Percentiles rank a stretch among this genome's conserved stretches.
Evolutionary conservation across 805 yeast genomes (phyloP).

Genomic region (Lipomyces yamanashiensis): DNA sequence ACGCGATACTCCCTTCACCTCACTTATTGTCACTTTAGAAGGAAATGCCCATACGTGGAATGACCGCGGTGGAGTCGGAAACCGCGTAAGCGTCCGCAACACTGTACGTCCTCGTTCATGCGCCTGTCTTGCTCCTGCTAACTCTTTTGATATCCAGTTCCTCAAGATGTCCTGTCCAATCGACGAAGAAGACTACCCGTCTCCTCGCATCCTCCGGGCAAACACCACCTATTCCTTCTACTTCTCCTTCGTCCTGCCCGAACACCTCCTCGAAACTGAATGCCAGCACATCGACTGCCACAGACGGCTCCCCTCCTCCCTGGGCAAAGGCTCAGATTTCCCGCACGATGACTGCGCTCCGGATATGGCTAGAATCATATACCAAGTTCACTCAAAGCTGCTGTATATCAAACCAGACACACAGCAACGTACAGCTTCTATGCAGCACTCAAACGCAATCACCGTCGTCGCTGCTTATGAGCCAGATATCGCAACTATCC

Average conservation of each 20-base stretch:
- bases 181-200: conserved; percentile 22
- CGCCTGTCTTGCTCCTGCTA: not conserved
- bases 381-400: conserved; percentile 18
- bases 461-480: conserved; percentile 22
- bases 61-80: conserved; percentile 6
- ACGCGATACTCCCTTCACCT: conserved; percentile 9
- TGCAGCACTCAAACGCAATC: conserved; percentile 1
- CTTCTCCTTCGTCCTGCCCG: conserved; percentile 32
- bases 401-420: conserved; percentile 2
- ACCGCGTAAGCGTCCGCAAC: conserved; percentile 10
- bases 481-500: conserved; percentile 17
- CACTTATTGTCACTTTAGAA: conserved; percentile 23
- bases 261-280: conserved; percentile 27
- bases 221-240: conserved; percentile 20
- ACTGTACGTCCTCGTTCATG: conserved; percentile 12
- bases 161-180: conserved; percentile 25
- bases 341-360: conserved; percentile 30
- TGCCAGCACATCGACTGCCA: conserved; percentile 24
- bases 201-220: conserved; percentile 9
- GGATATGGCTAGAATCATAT: conserved; percentile 28
- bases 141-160: conserved; percentile 12
- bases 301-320: conserved; percentile 25
- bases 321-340: conserved; percentile 17
- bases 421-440: conserved; percentile 1
- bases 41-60: conserved; percentile 27